These are phyloP conservation scores for Setaria italica DNA, from an alignment of 202 grass and related monocot genomes.

Conservation along the genomic window DNA sequence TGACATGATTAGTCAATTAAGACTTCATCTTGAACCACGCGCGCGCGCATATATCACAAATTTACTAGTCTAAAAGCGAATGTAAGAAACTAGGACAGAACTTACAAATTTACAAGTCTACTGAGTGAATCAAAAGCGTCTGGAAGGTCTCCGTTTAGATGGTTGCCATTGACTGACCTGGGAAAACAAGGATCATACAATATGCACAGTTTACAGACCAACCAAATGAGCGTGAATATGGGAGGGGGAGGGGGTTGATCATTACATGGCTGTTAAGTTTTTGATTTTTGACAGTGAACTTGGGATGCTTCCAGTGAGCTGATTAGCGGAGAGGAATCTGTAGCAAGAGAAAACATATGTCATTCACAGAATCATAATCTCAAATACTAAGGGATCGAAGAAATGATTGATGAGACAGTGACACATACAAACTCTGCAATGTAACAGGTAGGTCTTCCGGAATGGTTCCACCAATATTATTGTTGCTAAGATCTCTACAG, in stretches of 20 bases:
- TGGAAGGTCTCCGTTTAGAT: conserved; percentile 75
- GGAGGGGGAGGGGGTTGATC: not conserved
- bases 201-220: not conserved
- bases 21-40: not conserved
- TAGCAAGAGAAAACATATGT: conserved; percentile 22
- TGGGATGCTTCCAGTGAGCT: conserved; percentile 94
- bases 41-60: not conserved
- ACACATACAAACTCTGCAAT: conserved; percentile 72
- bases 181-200: conserved; percentile 26
- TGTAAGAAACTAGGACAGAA: not conserved
- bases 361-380: conserved; percentile 13
- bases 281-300: conserved; percentile 73
- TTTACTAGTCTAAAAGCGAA: not conserved
- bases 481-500: conserved; percentile 89
- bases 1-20: conserved; percentile 34
- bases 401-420: conserved; percentile 20
- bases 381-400: conserved; percentile 8
- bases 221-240: conserved; percentile 18
- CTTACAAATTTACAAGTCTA: conserved; percentile 88
- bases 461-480: conserved; percentile 91
- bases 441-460: conserved; percentile 86
- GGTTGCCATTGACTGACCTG: conserved; percentile 90
- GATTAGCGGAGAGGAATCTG: conserved; percentile 96
- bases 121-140: conserved; percentile 73
- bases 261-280: conserved; percentile 84